Base-by-base conservation (phyloP, 2,329 filamentous ascomycete species). In the Sarocladium brachiariae region DNA sequence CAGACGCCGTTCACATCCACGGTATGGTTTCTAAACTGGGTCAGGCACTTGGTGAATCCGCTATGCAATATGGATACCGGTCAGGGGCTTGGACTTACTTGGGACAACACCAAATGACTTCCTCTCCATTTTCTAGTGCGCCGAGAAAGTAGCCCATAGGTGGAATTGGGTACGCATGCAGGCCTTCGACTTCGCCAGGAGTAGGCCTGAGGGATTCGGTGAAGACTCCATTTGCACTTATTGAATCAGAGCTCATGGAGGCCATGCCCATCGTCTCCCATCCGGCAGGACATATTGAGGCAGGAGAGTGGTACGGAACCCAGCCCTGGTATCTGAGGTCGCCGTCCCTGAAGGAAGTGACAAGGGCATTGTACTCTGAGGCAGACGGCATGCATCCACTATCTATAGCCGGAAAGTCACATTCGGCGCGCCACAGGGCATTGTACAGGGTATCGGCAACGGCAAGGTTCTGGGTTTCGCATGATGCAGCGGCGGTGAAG, bases 401-500 rank as follows among this genome's bases (percentile, higher is more conserved):
- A 11, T 8, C 43, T 7, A 21, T 21, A 19, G 43, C 11, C 19
- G 43, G 43, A 33, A 47, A 47, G 2, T 47, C 43, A 16, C 19
- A 14, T n/a, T 33, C n/a, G 31, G 46, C 9, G 2, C 2, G 1
- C 19, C 38, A 25, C 58, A 65, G 0, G 49, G 52, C 1, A 49
- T 34, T 14, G 48, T 53, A 9, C 16, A 55, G 27, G 14, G 56
- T 52, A 0, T 53, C 51, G 8, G 35, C 46, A 31, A 47, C 9
- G n/a, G 39, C 43, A 18, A 47, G 11, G 21, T 47, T 14, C n/a
- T 47, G 43, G 3, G 58, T 56, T 18, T 45, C 51, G 45, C 63
- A 65, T 13, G 58, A 54, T 0, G 57, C 34, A 0, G 60, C 59
- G 11, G 59, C 54, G 1, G 60, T 61, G 49, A 58, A 65, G n/a